These are phyloP conservation scores for Talaromyces sp. DNA, from an alignment of 2,329 filamentous ascomycete species.

Conservation along the genomic window DNA sequence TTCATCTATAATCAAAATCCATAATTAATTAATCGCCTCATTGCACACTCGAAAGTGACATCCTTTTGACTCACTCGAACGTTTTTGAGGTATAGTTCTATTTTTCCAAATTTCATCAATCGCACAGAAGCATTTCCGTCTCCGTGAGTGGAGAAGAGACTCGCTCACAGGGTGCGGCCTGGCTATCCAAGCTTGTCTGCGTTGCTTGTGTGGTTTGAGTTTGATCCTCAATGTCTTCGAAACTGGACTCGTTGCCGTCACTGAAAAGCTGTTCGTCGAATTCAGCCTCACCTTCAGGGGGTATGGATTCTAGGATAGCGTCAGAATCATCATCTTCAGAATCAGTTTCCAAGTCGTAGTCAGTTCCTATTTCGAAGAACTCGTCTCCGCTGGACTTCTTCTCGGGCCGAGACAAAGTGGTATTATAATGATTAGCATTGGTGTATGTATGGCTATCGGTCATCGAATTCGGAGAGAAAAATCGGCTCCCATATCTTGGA, in stretches of 20 bases:
- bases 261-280: slow-evolving; percentile 12
- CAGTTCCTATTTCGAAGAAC: neutral
- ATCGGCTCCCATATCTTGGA: neutral
- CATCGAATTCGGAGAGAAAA: neutral
- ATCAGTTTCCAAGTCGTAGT: neutral
- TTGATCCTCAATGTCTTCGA: slow-evolving; percentile 12
- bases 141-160: neutral
- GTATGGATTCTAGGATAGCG: neutral
- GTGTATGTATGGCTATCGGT: neutral
- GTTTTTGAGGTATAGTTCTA: neutral
- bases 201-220: slow-evolving; percentile 14
- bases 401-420: neutral
- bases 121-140: neutral
- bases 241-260: slow-evolving; percentile 12
- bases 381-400: neutral
- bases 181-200: slow-evolving; percentile 10
- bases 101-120: neutral
- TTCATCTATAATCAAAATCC: too few species aligned
- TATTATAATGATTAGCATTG: too few species aligned
- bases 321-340: neutral
- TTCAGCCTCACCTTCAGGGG: neutral
- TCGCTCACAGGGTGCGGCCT: neutral
- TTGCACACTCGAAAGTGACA: too few species aligned
- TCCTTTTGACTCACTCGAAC: too few species aligned
- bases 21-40: too few species aligned